Base-by-base conservation (phyloP, 129 eudicot species). In the Helianthus tuberosus region DNA sequence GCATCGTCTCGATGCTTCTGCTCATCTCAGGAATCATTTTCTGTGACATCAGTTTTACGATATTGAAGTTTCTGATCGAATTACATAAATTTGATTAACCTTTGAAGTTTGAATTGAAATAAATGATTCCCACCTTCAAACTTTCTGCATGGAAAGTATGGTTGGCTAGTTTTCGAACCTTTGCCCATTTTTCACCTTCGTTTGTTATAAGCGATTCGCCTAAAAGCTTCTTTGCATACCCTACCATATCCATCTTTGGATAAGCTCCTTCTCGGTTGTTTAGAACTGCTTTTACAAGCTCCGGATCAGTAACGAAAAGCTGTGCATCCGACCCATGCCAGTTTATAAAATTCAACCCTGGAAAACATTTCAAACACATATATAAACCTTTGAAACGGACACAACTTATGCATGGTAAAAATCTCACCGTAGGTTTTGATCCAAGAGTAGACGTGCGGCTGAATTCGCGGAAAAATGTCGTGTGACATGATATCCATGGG, bases 151-250 rank as follows among this genome's bases (percentile, higher is more conserved):
- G 91, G 73, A 91, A 88, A 25, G 97, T 79, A 23, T 86, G 89
- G 71, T 87, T 86, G 7, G 97, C 91, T 76, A 91, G 52, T 77
- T 84, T 88, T 47, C 89, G 71, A 38, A 91, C 78, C 73, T 86
- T 91, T 10, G 86, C 84, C 97, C 97, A 91, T 75, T 87, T 90
- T 65, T 90, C 91, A 9, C 96, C 93, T 75, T 90, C 93, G 46
- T 81, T 87, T 7, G 93, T 82, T 47, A 88, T 74, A 14, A 91
- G 79, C 6, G 89, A 82, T 44, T 84, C 89, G 27, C 91, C 97
- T 35, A 91, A 73, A 44, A 87, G 77, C 80, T 88, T 91, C 85
- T 88, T 91, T 61, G 86, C 86, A 47, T 68, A 79, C 68, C 91
- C 97, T 58, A 79, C 88, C 86, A 87, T 66, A 11, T 90, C 87